Percentiles rank a stretch among this genome's conserved stretches.
Evolutionary conservation across 2,329 filamentous ascomycete genomes (phyloP).

Genomic region (Neopestalotiopsis sp.): DNA sequence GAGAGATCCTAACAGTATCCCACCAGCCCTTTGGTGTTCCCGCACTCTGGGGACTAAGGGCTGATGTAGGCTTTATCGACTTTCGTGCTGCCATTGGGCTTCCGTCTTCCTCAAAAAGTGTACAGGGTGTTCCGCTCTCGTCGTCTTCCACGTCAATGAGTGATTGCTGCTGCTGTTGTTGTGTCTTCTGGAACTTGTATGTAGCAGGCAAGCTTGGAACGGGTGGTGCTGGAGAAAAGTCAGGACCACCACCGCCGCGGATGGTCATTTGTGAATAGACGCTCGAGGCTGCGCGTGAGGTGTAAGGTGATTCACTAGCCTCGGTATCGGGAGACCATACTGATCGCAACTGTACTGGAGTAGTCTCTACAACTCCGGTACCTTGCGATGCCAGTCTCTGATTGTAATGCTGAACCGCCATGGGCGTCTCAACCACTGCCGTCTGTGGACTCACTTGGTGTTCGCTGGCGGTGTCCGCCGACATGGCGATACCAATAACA

Average conservation of each 20-base stretch:
- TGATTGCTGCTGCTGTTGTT: slow-evolving; percentile 35
- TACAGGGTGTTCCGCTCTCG: slow-evolving; percentile 58
- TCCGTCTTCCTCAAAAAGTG: slow-evolving; percentile 74
- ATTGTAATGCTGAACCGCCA: slow-evolving; percentile 36
- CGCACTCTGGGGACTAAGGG: slow-evolving; percentile 52
- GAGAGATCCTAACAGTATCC: slow-evolving; percentile 73
- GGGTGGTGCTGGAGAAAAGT: slow-evolving; percentile 55
- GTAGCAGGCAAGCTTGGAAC: slow-evolving; percentile 61
- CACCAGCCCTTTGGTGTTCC: slow-evolving; percentile 74
- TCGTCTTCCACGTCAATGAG: slow-evolving; percentile 46
- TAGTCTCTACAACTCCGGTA: slow-evolving; percentile 26
- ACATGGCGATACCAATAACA: slow-evolving; percentile 72
- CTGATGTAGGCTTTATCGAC: slow-evolving; percentile 41
- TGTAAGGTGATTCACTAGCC: slow-evolving; percentile 49
- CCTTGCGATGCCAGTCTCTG: slow-evolving; percentile 25
- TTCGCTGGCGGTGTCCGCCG: slow-evolving; percentile 53
- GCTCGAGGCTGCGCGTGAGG: slow-evolving; percentile 57
- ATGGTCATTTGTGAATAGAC: slow-evolving; percentile 64
- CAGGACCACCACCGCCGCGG: slow-evolving; percentile 29
- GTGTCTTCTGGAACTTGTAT: slow-evolving; percentile 43
- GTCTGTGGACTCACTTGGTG: slow-evolving; percentile 59
- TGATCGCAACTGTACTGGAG: slow-evolving; percentile 48
- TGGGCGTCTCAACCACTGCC: slow-evolving; percentile 45
- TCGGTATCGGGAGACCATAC: slow-evolving; percentile 69
- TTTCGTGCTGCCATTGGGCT: slow-evolving; percentile 45